Conservation (phyloP, 2,329 filamentous ascomycete genomes). For the Elsinoe fawcettii region DNA sequence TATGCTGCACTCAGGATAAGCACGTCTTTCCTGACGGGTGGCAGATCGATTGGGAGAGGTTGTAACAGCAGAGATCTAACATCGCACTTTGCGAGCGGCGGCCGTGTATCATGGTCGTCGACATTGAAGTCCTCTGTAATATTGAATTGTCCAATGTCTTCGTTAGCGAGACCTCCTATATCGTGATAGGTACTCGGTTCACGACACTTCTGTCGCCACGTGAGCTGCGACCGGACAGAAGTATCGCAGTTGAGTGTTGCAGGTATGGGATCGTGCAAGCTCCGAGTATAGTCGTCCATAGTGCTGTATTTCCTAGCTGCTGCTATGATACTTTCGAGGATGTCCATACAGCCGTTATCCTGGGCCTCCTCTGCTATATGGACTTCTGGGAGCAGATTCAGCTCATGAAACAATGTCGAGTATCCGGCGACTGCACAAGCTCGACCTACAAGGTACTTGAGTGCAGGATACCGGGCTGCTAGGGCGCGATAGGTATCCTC, state of each 20-base stretch:
- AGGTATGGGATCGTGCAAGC: neutral
- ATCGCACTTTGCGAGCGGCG: slow-evolving; percentile 15
- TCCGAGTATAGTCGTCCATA: slow-evolving; percentile 34
- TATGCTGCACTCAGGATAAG: slow-evolving; percentile 35
- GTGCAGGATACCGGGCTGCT: slow-evolving; percentile 25
- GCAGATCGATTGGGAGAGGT: slow-evolving; percentile 33
- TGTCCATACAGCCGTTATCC: slow-evolving; percentile 22
- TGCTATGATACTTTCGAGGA: slow-evolving; percentile 26
- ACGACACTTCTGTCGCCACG: slow-evolving; percentile 17
- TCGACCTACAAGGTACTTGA: slow-evolving; percentile 34
- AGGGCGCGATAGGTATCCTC: slow-evolving; percentile 34
- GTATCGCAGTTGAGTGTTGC: slow-evolving; percentile 33
- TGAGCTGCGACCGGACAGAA: slow-evolving; percentile 25
- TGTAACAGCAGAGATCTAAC: slow-evolving; percentile 22
- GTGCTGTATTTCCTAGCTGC: slow-evolving; percentile 24
- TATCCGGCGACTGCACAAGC: slow-evolving; percentile 37
- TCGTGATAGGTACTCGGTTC: neutral
- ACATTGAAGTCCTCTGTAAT: slow-evolving; percentile 29
- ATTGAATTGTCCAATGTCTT: slow-evolving; percentile 22
- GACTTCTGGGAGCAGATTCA: slow-evolving; percentile 34
- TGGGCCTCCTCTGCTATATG: slow-evolving; percentile 37
- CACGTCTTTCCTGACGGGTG: slow-evolving; percentile 32
- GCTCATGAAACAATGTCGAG: slow-evolving; percentile 30
- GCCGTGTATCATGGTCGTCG: slow-evolving; percentile 16
- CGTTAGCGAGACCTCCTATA: neutral